Evolutionary conservation across 2,329 filamentous ascomycete genomes (phyloP), one percentile per base, ranked within the genome.

Genomic region (Torrubiellomyces zombiae): DNA sequence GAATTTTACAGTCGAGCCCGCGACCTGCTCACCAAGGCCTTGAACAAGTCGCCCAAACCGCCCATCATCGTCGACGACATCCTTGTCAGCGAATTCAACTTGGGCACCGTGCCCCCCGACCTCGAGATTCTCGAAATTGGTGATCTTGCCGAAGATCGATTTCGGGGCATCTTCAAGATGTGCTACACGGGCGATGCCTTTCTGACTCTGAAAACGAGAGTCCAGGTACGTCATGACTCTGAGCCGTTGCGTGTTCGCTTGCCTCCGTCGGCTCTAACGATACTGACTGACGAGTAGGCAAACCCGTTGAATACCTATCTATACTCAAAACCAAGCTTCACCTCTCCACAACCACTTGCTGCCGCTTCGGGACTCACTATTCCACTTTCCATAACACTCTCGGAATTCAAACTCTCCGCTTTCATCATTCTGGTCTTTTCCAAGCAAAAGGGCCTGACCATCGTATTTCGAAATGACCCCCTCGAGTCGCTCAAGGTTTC

Each of bases 61-160:
- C 89, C 89, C 32, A 95, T 95, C 47, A 98, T 98, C 48, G 89
- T 95, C 58, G 89, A 94, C 65, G 89, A 98, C 54, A 95, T 98
- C 56, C 70, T 94, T 50, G 89, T 98, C 38, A 93, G 82, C 53
- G 89, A 98, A 58, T 68, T 98, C 51, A 98, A 98, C 54, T 67
- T 98, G 33, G 89, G 89, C 46, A 85, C 81, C 32, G 81, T 91
- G 24, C 86, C 89, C 23, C 89, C 89, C 8, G 82, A 95, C 46
- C 59, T 98, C 42, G 89, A 98, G 55, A 95, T 98, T 35, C 58
- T 98, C 36, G 89, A 98, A 60, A 92, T 98, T 51, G 89, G 89
- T 29, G 89, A 98, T 52, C 61, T 98, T 47, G 89, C 89, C 26
- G 89, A 95, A 55, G 89, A 98, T 58, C 67, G 86, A 26, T 98